A percentile compares a stretch with the other conserved stretches of the same genome.
Evolutionary conservation across 768 basidiomycete genomes (phyloP).

Genomic region (Pleurotus giganteus): DNA sequence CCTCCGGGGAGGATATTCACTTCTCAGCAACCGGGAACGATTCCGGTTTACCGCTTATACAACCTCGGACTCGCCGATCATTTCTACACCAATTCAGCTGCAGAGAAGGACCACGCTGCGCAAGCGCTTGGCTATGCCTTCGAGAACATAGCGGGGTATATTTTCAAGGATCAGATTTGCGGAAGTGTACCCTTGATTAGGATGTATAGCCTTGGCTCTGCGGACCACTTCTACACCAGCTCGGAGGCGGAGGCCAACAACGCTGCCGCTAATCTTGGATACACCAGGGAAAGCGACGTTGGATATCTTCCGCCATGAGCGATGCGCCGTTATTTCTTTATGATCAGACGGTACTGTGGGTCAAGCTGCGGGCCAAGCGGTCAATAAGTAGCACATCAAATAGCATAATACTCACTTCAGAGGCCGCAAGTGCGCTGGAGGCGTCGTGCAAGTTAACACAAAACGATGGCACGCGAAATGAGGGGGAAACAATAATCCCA

Average conservation of each 20-base stretch:
- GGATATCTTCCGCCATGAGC: not conserved
- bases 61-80: constrained; percentile 9
- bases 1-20: constrained; percentile 4
- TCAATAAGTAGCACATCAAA: no score
- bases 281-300: not conserved
- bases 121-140: constrained; percentile 2
- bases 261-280: not conserved
- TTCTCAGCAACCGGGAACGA: constrained; percentile 8
- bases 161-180: constrained; percentile 5
- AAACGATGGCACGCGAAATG: no score
- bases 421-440: no score
- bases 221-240: constrained; percentile 6
- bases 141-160: constrained; percentile 10
- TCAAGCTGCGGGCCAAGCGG: no score
- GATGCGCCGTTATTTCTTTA: not conserved
- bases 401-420: no score
- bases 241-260: not conserved
- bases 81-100: constrained; percentile 13
- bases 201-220: not conserved
- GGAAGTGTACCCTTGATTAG: constrained; percentile 1
- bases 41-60: constrained; percentile 15
- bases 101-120: constrained; percentile 8
- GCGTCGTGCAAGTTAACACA: no score
- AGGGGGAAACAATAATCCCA: no score
- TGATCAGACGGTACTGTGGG: no score